phyloP scores from a whole-genome alignment of 768 basidiomycete genomes.

The Chalciporus chontae region DNA sequence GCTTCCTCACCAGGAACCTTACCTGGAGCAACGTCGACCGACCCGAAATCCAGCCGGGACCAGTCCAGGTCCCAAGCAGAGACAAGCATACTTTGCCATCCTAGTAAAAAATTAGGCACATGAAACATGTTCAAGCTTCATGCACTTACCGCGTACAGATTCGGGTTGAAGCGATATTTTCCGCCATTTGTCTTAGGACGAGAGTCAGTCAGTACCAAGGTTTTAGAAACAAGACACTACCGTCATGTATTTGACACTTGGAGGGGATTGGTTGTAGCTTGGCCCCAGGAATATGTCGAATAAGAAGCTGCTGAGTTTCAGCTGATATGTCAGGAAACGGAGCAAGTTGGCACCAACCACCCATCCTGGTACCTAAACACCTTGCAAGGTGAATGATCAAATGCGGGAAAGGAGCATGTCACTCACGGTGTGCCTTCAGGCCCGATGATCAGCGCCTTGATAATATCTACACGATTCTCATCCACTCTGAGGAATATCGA shows the following conservation, averaged over 20 bases:
- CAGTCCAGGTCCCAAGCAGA: conserved; percentile 87
- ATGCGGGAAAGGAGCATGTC: conserved; percentile 1
- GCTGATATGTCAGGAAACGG: not conserved
- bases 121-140: not conserved
- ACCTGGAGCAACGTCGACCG: conserved; percentile 88
- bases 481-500: conserved; percentile 92
- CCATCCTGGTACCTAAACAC: conserved; percentile 78
- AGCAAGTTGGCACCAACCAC: conserved; percentile 50
- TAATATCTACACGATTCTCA: conserved; percentile 86
- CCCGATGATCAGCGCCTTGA: conserved; percentile 89
- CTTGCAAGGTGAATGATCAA: conserved; percentile 3
- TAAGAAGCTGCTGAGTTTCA: conserved; percentile 44
- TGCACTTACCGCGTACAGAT: conserved; percentile 76
- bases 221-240: conserved; percentile 24
- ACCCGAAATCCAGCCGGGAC: conserved; percentile 91
- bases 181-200: conserved; percentile 72
- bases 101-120: conserved; percentile 33
- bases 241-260: conserved; percentile 67
- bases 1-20: conserved; percentile 10
- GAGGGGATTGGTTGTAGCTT: conserved; percentile 85
- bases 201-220: conserved; percentile 12
- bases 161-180: conserved; percentile 90
- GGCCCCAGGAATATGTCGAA: conserved; percentile 94
- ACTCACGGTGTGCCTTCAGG: conserved; percentile 92
- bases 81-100: conserved; percentile 95